Base-by-base conservation (phyloP, 2,329 filamentous ascomycete species). In the Colletotrichum shisoi region DNA sequence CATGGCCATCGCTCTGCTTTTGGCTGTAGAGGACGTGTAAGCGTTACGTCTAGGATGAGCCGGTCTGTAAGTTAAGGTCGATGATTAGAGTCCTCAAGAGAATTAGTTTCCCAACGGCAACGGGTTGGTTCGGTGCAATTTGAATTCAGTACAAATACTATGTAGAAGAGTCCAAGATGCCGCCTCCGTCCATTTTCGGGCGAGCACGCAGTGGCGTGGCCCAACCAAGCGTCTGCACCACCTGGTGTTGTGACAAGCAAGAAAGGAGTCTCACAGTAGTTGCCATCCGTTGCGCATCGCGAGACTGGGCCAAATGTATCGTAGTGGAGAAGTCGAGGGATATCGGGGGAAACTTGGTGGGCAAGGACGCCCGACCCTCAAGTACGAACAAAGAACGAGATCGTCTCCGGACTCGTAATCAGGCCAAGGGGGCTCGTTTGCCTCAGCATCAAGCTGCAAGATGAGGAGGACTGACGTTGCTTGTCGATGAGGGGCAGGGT, bases 391-490 rank as follows among this genome's bases (percentile, higher is more conserved):
- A 46, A 63, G 63, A 48, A n/a, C 31, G n/a, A 53, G 39, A 21
- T 63, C 45, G 52, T 67, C 57, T 63, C 63, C 63, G 63, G 44
- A 63, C 39, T 45, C 19, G 37, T 13, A n/a, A 42, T 9, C 13
- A 61, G 27, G 40, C n/a, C 51, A 45, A 44, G 37, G n/a, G 31
- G 27, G 53, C 34, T 58, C 37, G 34, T 42, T 42, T 62, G 63
- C n/a, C 39, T 57, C 40, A 27, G 44, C 45, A 63, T 40, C 27
- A 31, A 51, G 34, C 64, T 64, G 64, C 64, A 64, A 59, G 61
- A 64, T 67, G 61, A 64, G 48, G 53, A 64, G 42, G n/a, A 59
- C 52, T 64, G 64, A 59, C 61, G 64, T 67, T 67, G 49, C 19
- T 53, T 44, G 39, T 40, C 44, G 61, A 40, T 51, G 54, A 44